These are phyloP conservation scores for Neocatenulostroma microsporum DNA, from an alignment of 2,329 filamentous ascomycete species.

Conservation along the genomic window DNA sequence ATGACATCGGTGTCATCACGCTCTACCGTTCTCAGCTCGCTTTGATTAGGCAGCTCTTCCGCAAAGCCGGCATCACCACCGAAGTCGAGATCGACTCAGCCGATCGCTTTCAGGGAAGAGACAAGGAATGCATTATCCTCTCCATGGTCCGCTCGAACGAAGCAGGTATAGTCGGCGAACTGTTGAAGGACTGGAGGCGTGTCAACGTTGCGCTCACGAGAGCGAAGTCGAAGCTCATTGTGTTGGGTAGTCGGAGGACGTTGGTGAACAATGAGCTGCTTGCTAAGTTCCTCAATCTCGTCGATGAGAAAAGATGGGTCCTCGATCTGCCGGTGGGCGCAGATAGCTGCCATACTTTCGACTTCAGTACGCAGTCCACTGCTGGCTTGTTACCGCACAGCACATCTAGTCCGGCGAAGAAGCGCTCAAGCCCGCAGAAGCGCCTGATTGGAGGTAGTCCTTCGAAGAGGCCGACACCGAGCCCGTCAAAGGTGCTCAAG, in stretches of 20 bases:
- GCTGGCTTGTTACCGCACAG: slow-evolving; percentile 6
- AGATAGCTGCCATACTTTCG: slow-evolving; percentile 18
- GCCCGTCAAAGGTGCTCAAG: slow-evolving; percentile 5
- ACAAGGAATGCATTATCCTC: slow-evolving; percentile 87
- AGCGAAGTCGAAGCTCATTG: slow-evolving; percentile 82
- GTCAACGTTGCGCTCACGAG: slow-evolving; percentile 95
- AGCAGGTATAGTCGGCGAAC: slow-evolving; percentile 71
- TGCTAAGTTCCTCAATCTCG: slow-evolving; percentile 64
- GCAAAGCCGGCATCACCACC: slow-evolving; percentile 30
- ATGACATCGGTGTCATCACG: slow-evolving; percentile 87
- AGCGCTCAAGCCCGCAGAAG: slow-evolving; percentile 9
- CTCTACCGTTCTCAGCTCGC: slow-evolving; percentile 91
- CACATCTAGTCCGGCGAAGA: slow-evolving; percentile 9
- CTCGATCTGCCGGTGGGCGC: slow-evolving; percentile 51
- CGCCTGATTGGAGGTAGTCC: background rate
- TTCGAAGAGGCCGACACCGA: background rate
- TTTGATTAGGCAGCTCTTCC: slow-evolving; percentile 64
- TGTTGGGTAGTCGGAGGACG: slow-evolving; percentile 75
- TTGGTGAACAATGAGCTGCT: slow-evolving; percentile 67
- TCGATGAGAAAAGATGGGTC: slow-evolving; percentile 72
- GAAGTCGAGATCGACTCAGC: slow-evolving; percentile 92
- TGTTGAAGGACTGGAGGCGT: slow-evolving; percentile 82
- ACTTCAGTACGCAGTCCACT: slow-evolving; percentile 19
- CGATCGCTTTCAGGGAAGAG: slow-evolving; percentile 91
- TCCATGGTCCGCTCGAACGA: slow-evolving; percentile 84